phyloP scores from a whole-genome alignment of 208 protist genomes.

The Crithidia fasciculata region DNA sequence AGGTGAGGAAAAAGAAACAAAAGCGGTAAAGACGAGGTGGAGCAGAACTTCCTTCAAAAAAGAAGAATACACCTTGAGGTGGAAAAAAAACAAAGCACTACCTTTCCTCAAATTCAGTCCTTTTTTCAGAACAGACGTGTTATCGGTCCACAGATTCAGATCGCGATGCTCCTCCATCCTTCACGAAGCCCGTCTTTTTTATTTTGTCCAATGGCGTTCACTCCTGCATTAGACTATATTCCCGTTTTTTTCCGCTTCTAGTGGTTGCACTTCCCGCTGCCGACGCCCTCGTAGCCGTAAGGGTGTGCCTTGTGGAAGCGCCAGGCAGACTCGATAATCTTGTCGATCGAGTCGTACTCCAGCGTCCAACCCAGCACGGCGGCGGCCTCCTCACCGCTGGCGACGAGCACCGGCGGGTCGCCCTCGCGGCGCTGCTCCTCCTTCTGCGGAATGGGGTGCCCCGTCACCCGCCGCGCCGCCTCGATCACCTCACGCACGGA shows the following conservation, averaged over 20 bases:
- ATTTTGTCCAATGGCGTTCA: too few species aligned
- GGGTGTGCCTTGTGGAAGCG: conserved; percentile 73
- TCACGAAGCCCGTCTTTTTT: too few species aligned
- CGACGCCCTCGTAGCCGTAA: conserved; percentile 40
- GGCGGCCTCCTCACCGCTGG: conserved; percentile 63
- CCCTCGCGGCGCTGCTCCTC: conserved; percentile 70
- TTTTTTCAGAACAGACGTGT: too few species aligned
- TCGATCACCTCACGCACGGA: conserved; percentile 96
- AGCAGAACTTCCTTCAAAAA: too few species aligned
- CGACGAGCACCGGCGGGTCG: conserved; percentile 80
- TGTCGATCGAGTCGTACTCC: conserved; percentile 79
- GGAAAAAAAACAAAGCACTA: too few species aligned
- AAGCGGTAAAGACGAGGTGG: neutral
- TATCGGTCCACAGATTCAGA: too few species aligned
- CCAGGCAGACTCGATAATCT: conserved; percentile 84
- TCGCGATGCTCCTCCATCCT: too few species aligned
- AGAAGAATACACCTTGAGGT: too few species aligned
- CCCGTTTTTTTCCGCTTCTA: neutral
- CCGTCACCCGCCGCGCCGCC: conserved; percentile 90
- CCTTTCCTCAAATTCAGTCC: too few species aligned
- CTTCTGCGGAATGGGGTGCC: conserved; percentile 88
- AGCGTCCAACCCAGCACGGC: conserved; percentile 75
- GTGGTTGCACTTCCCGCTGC: conserved; percentile 4
- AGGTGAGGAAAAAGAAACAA: neutral
- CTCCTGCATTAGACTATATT: neutral